Evolutionary conservation across 345 rosid genomes (phyloP).

Genomic region (Corymbia maculata): DNA sequence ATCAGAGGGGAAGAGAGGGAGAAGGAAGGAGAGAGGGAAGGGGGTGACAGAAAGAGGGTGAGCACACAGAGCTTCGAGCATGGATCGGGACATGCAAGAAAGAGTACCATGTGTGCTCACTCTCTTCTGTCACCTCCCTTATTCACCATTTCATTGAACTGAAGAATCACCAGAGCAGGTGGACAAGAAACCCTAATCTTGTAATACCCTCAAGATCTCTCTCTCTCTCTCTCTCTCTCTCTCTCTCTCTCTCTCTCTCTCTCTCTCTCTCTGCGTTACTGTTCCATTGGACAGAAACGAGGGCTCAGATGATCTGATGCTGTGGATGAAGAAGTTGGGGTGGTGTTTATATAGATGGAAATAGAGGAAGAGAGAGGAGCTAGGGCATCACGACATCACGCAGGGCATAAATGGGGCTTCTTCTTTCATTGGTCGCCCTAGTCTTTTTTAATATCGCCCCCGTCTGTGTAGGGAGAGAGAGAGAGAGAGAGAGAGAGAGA

Average conservation of each 20-base stretch:
- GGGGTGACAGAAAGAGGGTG: slow-evolving; percentile 25
- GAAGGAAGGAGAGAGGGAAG: neutral
- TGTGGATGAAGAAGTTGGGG: neutral
- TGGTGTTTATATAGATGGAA: slow-evolving; percentile 1
- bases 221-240: too few relatives aligned
- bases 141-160: neutral
- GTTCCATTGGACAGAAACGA: neutral
- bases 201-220: neutral
- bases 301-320: neutral
- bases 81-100: slow-evolving; percentile 5
- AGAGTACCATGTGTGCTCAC: slow-evolving; percentile 25
- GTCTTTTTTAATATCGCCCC: neutral
- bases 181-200: neutral
- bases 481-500: neutral
- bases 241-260: neutral
- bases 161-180: neutral
- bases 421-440: neutral
- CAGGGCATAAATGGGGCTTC: neutral
- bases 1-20: neutral
- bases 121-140: slow-evolving; percentile 30
- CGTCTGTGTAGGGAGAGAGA: neutral
- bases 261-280: neutral
- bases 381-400: neutral
- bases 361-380: neutral
- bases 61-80: slow-evolving; percentile 29